Evolutionary conservation across 2,329 filamentous ascomycete genomes (phyloP), one percentile per base, ranked within the genome.

Genomic region (Tolypocladium cylindrosporum): DNA sequence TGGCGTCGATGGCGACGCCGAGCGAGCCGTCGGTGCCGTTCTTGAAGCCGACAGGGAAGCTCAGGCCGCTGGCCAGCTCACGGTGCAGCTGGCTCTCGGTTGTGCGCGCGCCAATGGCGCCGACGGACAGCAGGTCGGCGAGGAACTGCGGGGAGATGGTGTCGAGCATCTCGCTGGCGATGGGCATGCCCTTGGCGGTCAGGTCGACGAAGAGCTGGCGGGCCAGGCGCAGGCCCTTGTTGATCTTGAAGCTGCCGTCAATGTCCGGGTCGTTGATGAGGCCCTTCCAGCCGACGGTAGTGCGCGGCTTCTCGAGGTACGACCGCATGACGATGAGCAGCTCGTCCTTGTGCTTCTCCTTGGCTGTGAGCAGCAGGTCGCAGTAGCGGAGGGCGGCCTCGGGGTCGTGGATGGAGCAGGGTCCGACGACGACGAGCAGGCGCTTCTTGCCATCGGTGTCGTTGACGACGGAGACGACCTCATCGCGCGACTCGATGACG

Each of bases 31-130:
- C 94, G 39, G 94, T 99, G 63, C 94, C 94, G 75, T 99, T 99
- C 84, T 99, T 99, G 88, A 99, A 99, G 55, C 94, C 94, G 13
- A 99, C 91, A 2, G 94, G 94, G 88, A 97, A 97, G 65, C 89
- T 95, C 41, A 97, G 80, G 69, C 94, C 94, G 56, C 89, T 94
- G 27, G 94, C 93, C 62, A 99, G 79, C 76, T 99, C 94, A 58
- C 94, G 87, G 75, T 99, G 94, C 61, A 97, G 81, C 77, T 99
- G 94, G 55, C 88, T 92, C 78, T 99, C 94, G 2, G 94, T 97
- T 24, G 94, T 99, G 61, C 94, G 84, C n/a, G 94, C 94, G 58
- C 94, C 94, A 65, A 99, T 87, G 36, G 94, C 94, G 58, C 94
- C 94, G 14, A 96, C 87, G 42, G 90, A 95, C 65, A 97, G 81